Evolutionary conservation across 2,329 filamentous ascomycete species (phyloP), one percentile per base, ranked within the genome.

Genomic region (Didymella pomorum): DNA sequence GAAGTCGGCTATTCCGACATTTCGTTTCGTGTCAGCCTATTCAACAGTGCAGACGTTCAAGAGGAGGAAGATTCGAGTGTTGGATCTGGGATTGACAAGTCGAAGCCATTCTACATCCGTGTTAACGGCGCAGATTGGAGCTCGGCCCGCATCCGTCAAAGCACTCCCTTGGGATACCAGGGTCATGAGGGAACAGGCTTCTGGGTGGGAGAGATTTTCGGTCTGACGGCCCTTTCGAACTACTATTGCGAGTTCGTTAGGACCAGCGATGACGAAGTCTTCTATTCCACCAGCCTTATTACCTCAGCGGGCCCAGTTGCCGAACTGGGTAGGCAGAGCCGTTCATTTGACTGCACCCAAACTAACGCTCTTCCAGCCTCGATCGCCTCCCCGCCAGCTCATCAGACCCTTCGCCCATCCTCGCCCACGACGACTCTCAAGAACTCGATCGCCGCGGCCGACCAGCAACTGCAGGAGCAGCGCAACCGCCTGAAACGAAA

Each of bases 101-200:
- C 85, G 31, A 93, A 92, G 73, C 91, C 90, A 5, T 93, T 93
- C 71, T 92, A 87, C 72, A 89, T 93, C 54, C 84, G 87, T 63
- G 86, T 94, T 65, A 93, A 94, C 76, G 88, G 91, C 49, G 89
- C 90, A 10, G 84, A 87, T 60, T 94, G 91, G 91, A 90, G 90
- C 71, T 90, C 90, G 1, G 91, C 89, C 11, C 84, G 89, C 65
- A 92, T 93, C 70, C 84, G 72, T 50, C 70, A 84, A 57, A 79
- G 83, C 28, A 78, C 84, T 55, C 70, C 80, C 42, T 74, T 82
- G 57, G 74, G 78, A 49, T 77, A 78, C 29, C 77, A 76, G 66
- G 79, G 77, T 59, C 79, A 80, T 67, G 66, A 80, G 75, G 66
- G 72, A 76, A 71, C 76, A 70, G 82, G 82, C 44, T 83, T 84